Conservation (phyloP, 257 asterid genomes). For the Avicennia marina region DNA sequence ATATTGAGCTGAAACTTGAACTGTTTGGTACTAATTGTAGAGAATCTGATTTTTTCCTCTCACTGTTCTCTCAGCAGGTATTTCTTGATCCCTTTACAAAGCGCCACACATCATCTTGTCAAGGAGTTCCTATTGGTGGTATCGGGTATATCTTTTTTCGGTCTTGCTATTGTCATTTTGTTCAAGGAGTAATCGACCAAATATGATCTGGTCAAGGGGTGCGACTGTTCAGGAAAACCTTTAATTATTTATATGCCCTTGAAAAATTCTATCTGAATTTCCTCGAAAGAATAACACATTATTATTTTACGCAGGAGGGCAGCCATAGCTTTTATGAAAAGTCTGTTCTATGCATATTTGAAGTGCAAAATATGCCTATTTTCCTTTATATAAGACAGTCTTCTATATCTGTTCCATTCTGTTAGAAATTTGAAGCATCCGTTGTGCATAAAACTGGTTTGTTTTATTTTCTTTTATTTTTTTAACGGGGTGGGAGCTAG, state of each 20-base stretch:
- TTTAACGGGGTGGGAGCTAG: not conserved
- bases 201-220: not conserved
- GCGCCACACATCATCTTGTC: conserved; percentile 76
- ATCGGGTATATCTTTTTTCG: conserved; percentile 55
- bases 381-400: too few relatives aligned
- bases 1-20: conserved; percentile 22
- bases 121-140: conserved; percentile 96
- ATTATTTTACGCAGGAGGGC: not conserved
- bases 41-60: conserved; percentile 12
- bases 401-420: too few relatives aligned
- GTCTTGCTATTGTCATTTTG: conserved; percentile 11
- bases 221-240: not conserved
- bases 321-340: too few relatives aligned
- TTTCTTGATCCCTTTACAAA: conserved; percentile 82
- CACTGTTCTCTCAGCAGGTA: conserved; percentile 48
- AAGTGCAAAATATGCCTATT: too few relatives aligned
- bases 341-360: too few relatives aligned
- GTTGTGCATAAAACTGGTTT: too few relatives aligned
- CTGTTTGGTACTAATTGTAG: not conserved
- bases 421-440: too few relatives aligned
- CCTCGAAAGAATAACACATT: not conserved
- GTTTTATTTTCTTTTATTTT: too few relatives aligned
- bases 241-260: not conserved
- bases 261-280: not conserved
- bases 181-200: not conserved